Evolutionary conservation across 2,329 filamentous ascomycete genomes (phyloP).

Genomic region (Hypoxylon sp.): DNA sequence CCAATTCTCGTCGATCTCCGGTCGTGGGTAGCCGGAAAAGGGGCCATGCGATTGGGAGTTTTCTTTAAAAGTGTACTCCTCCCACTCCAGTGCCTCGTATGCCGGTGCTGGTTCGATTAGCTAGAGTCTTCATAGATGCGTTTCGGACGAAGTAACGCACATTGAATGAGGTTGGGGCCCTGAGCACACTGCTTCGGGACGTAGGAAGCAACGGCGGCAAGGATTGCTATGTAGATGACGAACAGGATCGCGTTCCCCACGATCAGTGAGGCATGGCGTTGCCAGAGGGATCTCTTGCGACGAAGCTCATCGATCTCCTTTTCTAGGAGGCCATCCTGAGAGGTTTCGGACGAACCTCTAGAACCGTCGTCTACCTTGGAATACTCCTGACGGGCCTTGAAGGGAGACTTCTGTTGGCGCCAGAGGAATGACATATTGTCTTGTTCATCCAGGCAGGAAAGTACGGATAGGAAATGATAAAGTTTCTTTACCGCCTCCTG

Average conservation of each 20-base stretch:
- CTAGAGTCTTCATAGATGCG: neutral
- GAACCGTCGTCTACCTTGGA: constrained; percentile 2
- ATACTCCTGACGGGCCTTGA: constrained; percentile 9
- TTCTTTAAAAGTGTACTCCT: constrained; percentile 8
- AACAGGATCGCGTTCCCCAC: constrained; percentile 2
- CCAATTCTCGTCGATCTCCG: constrained; percentile 16
- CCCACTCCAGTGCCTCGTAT: constrained; percentile 16
- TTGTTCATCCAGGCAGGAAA: neutral
- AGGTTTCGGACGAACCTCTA: neutral
- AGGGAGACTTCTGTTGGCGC: constrained; percentile 3
- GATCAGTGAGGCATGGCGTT: constrained; percentile 4
- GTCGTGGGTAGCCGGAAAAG: constrained; percentile 8
- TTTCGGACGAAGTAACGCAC: neutral
- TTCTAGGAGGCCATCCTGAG: constrained; percentile 6
- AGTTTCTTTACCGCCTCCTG: neutral
- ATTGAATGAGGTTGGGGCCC: constrained; percentile 1
- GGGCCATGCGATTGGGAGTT: constrained; percentile 5
- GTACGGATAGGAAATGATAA: neutral
- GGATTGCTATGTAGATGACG: constrained; percentile 3
- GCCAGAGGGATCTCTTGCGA: constrained; percentile 2
- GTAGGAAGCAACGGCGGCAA: constrained; percentile 4
- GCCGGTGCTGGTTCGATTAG: constrained; percentile 8
- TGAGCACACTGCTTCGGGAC: neutral
- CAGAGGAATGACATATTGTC: constrained; percentile 1
- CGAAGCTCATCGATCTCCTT: constrained; percentile 10